Conservation (phyloP, 148 eudicot species). For the Rhododendron ferrugineum region DNA sequence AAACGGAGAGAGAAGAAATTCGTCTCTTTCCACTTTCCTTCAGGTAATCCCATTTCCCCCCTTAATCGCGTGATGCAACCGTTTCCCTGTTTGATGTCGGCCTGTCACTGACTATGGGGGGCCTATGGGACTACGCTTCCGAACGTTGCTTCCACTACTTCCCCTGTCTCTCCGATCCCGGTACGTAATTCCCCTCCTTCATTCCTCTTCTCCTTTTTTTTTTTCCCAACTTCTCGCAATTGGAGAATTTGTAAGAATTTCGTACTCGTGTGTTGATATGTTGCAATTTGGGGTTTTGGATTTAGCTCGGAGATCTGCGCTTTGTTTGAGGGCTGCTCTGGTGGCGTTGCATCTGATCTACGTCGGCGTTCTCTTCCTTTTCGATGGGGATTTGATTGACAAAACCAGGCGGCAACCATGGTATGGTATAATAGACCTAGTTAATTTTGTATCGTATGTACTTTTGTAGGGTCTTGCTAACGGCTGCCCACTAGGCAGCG, state of each 20-base stretch:
- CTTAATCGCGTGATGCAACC: slow-evolving; percentile 3
- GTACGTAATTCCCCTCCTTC: slow-evolving; percentile 19
- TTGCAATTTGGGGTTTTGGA: slow-evolving; percentile 5
- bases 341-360: slow-evolving; percentile 61
- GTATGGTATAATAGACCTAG: slow-evolving; percentile 20
- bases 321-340: slow-evolving; percentile 55
- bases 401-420: slow-evolving; percentile 52
- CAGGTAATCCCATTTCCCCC: not conserved
- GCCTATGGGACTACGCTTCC: slow-evolving; percentile 25
- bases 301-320: slow-evolving; percentile 67
- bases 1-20: not conserved
- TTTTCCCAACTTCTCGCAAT: not conserved
- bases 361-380: slow-evolving; percentile 40
- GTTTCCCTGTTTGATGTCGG: not conserved
- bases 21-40: not conserved
- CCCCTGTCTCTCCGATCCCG: slow-evolving; percentile 88
- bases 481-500: not conserved
- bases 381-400: slow-evolving; percentile 48
- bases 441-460: not conserved
- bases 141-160: slow-evolving; percentile 37
- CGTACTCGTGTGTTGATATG: not conserved
- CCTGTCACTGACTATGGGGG: slow-evolving; percentile 17
- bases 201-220: not conserved
- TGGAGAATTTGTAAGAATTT: not conserved
- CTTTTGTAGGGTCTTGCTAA: not conserved